Percentiles rank a stretch among this genome's conserved stretches.
Evolutionary conservation across 345 rosid genomes (phyloP).

Genomic region (Pistacia atlantica): DNA sequence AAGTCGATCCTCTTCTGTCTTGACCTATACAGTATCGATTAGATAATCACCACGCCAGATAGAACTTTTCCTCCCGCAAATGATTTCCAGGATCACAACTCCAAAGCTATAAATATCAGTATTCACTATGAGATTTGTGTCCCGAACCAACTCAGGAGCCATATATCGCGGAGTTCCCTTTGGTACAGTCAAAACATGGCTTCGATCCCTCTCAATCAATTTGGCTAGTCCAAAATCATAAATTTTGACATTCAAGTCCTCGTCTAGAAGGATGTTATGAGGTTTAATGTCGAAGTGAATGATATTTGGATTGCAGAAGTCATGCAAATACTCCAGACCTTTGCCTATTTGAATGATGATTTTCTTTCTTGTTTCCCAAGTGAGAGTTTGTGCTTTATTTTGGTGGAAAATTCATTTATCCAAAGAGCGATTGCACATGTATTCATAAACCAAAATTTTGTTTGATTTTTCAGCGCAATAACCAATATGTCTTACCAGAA

Average conservation of each 20-base stretch:
- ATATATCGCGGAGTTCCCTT: too few species aligned
- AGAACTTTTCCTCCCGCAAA: neutral
- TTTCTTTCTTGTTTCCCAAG: too few species aligned
- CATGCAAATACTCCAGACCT: constrained; percentile 17
- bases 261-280: neutral
- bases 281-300: constrained; percentile 14
- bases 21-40: neutral
- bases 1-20: constrained; percentile 8
- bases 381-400: too few species aligned
- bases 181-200: neutral
- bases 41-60: neutral
- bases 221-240: constrained; percentile 16
- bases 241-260: neutral
- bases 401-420: too few species aligned
- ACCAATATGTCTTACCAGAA: too few species aligned
- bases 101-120: constrained; percentile 25
- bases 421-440: too few species aligned
- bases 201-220: neutral
- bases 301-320: constrained; percentile 17
- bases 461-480: too few species aligned
- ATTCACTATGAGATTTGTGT: constrained; percentile 10
- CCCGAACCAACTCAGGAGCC: too few species aligned
- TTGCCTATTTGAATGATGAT: too few species aligned
- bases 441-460: too few species aligned
- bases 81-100: constrained; percentile 1